These are phyloP conservation scores for Grosmannia penicillata DNA, from an alignment of 2,329 filamentous ascomycete species.

Conservation along the genomic window DNA sequence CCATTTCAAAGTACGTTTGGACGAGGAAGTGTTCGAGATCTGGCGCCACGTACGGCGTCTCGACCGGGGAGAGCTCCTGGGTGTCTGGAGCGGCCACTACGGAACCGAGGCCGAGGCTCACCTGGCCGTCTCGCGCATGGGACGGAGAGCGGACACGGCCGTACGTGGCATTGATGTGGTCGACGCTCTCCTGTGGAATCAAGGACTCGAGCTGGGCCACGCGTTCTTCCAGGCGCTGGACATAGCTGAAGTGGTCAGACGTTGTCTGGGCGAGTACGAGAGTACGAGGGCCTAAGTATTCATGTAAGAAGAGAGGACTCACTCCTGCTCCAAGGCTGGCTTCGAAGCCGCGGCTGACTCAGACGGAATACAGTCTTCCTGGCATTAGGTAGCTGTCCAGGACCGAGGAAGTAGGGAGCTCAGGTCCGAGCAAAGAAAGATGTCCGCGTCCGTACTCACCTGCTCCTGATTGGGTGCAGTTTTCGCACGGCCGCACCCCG, in stretches of 20 bases:
- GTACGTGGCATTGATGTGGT: constrained; percentile 8
- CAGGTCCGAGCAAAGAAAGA: too few species aligned
- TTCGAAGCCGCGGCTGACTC: constrained; percentile 1
- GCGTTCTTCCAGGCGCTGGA: constrained; percentile 8
- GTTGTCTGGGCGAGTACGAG: too few species aligned
- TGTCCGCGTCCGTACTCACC: too few species aligned
- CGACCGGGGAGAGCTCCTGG: not conserved
- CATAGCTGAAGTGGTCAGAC: too few species aligned
- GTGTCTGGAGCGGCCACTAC: too few species aligned
- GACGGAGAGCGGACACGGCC: not conserved
- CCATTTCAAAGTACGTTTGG: constrained; percentile 13
- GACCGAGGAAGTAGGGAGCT: too few species aligned
- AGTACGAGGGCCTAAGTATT: too few species aligned
- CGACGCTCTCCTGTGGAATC: constrained; percentile 10
- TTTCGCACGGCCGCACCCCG: constrained; percentile 12
- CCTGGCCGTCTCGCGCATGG: too few species aligned
- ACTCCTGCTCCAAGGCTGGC: not conserved
- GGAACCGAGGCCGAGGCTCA: too few species aligned
- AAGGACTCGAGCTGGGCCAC: constrained; percentile 8
- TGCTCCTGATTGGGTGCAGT: constrained; percentile 12
- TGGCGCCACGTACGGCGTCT: not conserved
- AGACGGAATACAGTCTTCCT: constrained; percentile 10
- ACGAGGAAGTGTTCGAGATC: constrained; percentile 12
- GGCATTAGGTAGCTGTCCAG: too few species aligned
- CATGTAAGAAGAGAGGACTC: not conserved